Percentiles rank a stretch among this genome's conserved stretches.
phyloP scores from a whole-genome alignment of 306 rosid species.

The Lathyrus tuberosus region DNA sequence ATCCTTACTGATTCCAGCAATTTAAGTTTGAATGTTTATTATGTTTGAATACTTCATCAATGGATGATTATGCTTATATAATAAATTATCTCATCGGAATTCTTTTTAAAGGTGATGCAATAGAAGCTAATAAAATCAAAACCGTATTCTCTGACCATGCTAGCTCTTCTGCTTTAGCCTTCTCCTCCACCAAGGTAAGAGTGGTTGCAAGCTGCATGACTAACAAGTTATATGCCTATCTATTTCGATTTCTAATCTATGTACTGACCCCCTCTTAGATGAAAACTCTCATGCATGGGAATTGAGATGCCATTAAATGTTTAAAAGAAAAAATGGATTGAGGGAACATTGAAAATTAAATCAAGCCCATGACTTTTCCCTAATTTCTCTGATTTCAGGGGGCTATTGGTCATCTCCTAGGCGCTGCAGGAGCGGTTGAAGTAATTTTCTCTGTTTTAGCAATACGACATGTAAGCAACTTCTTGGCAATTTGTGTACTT shows the following conservation, averaged over 20 bases:
- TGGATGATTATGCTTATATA: constrained; percentile 25
- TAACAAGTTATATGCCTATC: constrained; percentile 22
- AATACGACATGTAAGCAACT: constrained; percentile 57
- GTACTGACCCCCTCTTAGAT: too few relatives aligned
- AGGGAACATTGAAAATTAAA: too few relatives aligned
- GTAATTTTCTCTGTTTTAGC: constrained; percentile 89
- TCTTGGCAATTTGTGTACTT: background rate
- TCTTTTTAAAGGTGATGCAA: constrained; percentile 64
- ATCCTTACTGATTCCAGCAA: too few relatives aligned
- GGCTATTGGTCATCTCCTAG: constrained; percentile 92
- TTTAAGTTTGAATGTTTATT: too few relatives aligned
- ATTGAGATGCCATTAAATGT: too few relatives aligned
- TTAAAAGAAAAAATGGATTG: too few relatives aligned
- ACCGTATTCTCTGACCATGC: constrained; percentile 59
- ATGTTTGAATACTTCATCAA: constrained; percentile 12
- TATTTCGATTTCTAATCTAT: constrained; percentile 3
- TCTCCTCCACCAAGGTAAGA: constrained; percentile 89
- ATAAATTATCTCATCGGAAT: constrained; percentile 12
- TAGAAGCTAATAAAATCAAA: constrained; percentile 86
- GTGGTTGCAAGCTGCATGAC: constrained; percentile 42
- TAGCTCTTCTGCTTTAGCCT: constrained; percentile 66
- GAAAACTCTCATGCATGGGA: too few relatives aligned
- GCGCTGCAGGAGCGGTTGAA: constrained; percentile 98
- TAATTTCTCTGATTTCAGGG: too few relatives aligned
- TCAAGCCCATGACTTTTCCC: background rate